Percentiles rank a stretch among this genome's conserved stretches.
Conservation (phyloP, 148 eudicot genomes). For the Rhododendron henanense region DNA sequence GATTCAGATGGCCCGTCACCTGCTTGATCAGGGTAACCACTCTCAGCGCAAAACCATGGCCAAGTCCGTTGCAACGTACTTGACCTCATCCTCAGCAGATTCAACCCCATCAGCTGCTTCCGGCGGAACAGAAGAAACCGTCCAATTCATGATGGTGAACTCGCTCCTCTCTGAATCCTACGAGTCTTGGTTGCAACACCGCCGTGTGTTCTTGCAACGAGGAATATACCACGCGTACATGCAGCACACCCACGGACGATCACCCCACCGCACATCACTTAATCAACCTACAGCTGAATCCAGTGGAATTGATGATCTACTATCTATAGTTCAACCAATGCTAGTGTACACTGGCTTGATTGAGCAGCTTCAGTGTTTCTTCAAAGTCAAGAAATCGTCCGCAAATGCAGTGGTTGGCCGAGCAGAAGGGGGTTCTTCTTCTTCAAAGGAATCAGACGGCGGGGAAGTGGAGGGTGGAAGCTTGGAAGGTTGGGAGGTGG, state of each 20-base stretch:
- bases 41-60: conserved; percentile 74
- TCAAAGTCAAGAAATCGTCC: conserved; percentile 62
- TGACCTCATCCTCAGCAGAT: conserved; percentile 57
- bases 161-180: conserved; percentile 89
- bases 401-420: background rate
- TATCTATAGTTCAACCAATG: conserved; percentile 81
- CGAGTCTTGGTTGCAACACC: conserved; percentile 89
- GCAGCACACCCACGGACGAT: conserved; percentile 66
- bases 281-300: conserved; percentile 19
- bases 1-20: conserved; percentile 93
- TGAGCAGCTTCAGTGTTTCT: conserved; percentile 83
- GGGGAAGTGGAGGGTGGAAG: conserved; percentile 46
- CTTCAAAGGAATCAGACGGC: conserved; percentile 31
- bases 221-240: conserved; percentile 94
- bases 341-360: conserved; percentile 90
- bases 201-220: conserved; percentile 76
- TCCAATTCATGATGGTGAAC: conserved; percentile 97
- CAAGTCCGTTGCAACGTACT: conserved; percentile 56
- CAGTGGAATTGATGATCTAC: conserved; percentile 40
- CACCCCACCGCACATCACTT: conserved; percentile 40
- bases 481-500: conserved; percentile 81
- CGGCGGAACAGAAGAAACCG: conserved; percentile 78
- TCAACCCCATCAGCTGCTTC: conserved; percentile 42
- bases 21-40: conserved; percentile 67
- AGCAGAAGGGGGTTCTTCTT: conserved; percentile 31